These are phyloP conservation scores for Lichtheimia ramosa DNA, from an alignment of 371 early-diverging fungal species.

Conservation along the genomic window DNA sequence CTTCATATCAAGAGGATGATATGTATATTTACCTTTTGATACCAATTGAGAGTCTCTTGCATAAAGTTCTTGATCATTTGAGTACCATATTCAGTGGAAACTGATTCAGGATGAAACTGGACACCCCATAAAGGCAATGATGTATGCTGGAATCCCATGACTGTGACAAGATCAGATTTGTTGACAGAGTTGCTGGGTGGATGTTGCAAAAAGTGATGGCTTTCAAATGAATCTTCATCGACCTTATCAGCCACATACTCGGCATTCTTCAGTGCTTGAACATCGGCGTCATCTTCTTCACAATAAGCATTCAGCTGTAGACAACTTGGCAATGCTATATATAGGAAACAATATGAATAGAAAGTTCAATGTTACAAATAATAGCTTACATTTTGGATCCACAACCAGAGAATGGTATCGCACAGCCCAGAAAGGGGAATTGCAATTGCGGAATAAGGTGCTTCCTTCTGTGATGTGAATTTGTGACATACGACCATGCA, in stretches of 20 bases:
- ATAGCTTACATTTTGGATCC: constrained; percentile 40
- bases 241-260: constrained; percentile 28
- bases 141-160: constrained; percentile 86
- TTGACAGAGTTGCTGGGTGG: not conserved
- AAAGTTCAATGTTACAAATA: not conserved
- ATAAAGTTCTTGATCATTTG: constrained; percentile 77
- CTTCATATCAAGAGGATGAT: not conserved
- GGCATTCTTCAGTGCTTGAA: constrained; percentile 34
- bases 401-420: constrained; percentile 92
- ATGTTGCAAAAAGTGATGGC: constrained; percentile 31
- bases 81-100: constrained; percentile 80
- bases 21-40: constrained; percentile 3
- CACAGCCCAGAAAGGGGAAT: constrained; percentile 73
- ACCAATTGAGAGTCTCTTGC: constrained; percentile 47
- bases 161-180: constrained; percentile 22
- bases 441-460: constrained; percentile 61
- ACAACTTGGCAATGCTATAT: constrained; percentile 58
- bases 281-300: constrained; percentile 44
- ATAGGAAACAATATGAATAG: constrained; percentile 18
- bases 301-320: constrained; percentile 61
- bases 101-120: constrained; percentile 97
- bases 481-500: constrained; percentile 85
- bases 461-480: constrained; percentile 37
- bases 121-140: constrained; percentile 83
- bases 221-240: not conserved